phyloP scores from a whole-genome alignment of 805 yeast genomes.

The Hyphopichia homilentoma region DNA sequence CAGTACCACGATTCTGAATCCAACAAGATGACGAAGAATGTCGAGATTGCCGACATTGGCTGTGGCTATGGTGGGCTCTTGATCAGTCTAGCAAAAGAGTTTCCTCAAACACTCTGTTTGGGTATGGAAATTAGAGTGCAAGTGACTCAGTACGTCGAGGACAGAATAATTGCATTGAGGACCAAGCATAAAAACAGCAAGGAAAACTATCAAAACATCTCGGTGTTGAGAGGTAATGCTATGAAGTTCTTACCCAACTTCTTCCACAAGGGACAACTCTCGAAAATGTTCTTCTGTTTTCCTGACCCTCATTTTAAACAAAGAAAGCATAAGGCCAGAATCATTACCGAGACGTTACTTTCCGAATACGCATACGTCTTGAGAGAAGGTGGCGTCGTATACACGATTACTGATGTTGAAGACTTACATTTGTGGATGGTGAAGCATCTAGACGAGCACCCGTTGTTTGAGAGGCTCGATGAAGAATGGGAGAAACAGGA shows the following conservation, averaged over 20 bases:
- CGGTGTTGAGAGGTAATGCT: slow-evolving; percentile 90
- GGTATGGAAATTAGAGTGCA: slow-evolving; percentile 99
- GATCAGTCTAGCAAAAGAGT: slow-evolving; percentile 71
- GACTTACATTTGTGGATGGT: slow-evolving; percentile 98
- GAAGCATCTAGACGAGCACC: slow-evolving; percentile 83
- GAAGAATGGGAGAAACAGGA: slow-evolving; percentile 79
- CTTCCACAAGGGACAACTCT: slow-evolving; percentile 74
- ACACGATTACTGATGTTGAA: slow-evolving; percentile 93
- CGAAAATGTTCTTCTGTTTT: slow-evolving; percentile 95
- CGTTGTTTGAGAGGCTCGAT: slow-evolving; percentile 77
- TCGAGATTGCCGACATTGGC: slow-evolving; percentile 92
- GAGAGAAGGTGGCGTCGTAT: slow-evolving; percentile 80
- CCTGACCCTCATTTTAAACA: slow-evolving; percentile 99
- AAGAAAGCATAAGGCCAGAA: slow-evolving; percentile 95
- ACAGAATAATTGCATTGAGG: slow-evolving; percentile 86
- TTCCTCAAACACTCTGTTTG: slow-evolving; percentile 69
- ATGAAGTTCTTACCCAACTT: slow-evolving; percentile 97
- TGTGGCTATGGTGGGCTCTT: slow-evolving; percentile 96
- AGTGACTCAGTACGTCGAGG: slow-evolving; percentile 96
- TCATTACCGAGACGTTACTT: slow-evolving; percentile 81
- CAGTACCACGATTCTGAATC: slow-evolving; percentile 42
- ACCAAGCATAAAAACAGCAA: slow-evolving; percentile 39
- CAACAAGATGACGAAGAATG: slow-evolving; percentile 46
- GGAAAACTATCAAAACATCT: slow-evolving; percentile 70
- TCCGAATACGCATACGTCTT: slow-evolving; percentile 91